A percentile compares a stretch with the other conserved stretches of the same genome.
These are phyloP conservation scores for Botryotinia convoluta DNA, from an alignment of 2,329 filamentous ascomycete species.

Conservation along the genomic window DNA sequence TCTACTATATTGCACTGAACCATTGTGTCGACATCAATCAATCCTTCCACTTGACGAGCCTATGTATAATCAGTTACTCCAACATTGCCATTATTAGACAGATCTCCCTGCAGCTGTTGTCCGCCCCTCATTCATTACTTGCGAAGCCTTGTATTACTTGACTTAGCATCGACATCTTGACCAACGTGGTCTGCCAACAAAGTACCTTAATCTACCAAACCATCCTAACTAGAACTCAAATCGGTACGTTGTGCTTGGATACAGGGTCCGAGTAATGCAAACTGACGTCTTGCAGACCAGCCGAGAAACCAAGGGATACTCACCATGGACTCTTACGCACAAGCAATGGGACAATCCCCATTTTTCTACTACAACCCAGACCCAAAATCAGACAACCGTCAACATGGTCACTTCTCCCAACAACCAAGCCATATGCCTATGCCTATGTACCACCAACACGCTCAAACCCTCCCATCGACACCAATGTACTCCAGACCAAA, in stretches of 20 bases:
- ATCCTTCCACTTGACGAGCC: conserved; percentile 24
- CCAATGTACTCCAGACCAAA: conserved; percentile 64
- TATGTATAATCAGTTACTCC: conserved; percentile 39
- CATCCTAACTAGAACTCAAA: conserved; percentile 18
- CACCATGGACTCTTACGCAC: conserved; percentile 42
- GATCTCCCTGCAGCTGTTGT: conserved; percentile 37
- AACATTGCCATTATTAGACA: conserved; percentile 38
- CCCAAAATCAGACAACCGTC: conserved; percentile 66
- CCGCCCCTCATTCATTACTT: conserved; percentile 41
- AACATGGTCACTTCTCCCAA: conserved; percentile 73
- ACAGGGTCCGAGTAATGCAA: conserved; percentile 21
- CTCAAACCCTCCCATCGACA: conserved; percentile 59
- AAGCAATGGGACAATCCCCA: conserved; percentile 66
- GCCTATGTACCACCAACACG: conserved; percentile 50
- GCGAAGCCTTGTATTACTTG: conserved; percentile 24
- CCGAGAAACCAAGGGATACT: conserved; percentile 21
- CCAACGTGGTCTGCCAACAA: conserved; percentile 19
- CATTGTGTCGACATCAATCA: conserved; percentile 18
- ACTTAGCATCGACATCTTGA: conserved; percentile 24
- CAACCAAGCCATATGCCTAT: conserved; percentile 50
- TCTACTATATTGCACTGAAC: conserved; percentile 25
- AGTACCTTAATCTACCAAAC: conserved; percentile 26
- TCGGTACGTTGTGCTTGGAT: conserved; percentile 27
- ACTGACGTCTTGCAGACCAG: conserved; percentile 32
- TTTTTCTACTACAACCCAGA: conserved; percentile 90